Evolutionary conservation across 768 basidiomycete species (phyloP).

Genomic region (Tubosaeta sp.): DNA sequence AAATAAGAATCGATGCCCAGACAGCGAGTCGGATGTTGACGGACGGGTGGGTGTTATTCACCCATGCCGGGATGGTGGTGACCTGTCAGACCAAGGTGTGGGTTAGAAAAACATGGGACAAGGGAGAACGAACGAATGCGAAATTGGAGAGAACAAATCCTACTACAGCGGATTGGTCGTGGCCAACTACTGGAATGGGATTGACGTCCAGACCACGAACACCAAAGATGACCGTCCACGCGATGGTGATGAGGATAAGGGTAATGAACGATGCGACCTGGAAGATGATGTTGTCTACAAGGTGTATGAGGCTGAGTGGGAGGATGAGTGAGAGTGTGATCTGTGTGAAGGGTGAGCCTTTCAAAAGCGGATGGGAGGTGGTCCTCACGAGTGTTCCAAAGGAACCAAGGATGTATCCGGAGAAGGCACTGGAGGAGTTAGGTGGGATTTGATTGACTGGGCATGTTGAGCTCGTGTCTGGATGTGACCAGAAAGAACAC

Average conservation of each 20-base stretch:
- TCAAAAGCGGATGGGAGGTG: not conserved
- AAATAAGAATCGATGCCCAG: constrained; percentile 21
- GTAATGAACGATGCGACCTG: constrained; percentile 20
- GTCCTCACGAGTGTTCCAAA: constrained; percentile 19
- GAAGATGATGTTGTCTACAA: constrained; percentile 24
- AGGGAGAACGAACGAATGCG: constrained; percentile 17
- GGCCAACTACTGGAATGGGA: constrained; percentile 13
- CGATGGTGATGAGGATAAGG: constrained; percentile 16
- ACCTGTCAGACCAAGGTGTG: constrained; percentile 6
- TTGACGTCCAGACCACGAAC: constrained; percentile 10
- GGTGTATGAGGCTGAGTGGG: constrained; percentile 22
- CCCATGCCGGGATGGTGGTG: constrained; percentile 23
- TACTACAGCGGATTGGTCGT: constrained; percentile 16
- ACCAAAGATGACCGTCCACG: constrained; percentile 17
- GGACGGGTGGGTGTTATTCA: constrained; percentile 20
- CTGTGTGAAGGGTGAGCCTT: constrained; percentile 8
- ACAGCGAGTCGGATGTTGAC: constrained; percentile 21
- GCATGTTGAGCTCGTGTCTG: not conserved
- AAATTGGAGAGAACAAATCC: constrained; percentile 25
- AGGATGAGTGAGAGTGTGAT: constrained; percentile 16
- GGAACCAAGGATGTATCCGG: constrained; percentile 21
- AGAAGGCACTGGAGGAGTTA: constrained; percentile 12
- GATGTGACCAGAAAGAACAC: not conserved
- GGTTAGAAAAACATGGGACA: not conserved
- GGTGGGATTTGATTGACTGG: constrained; percentile 11